Base-by-base conservation (phyloP, 2,329 filamentous ascomycete genomes). In the Exophiala mesophila region DNA sequence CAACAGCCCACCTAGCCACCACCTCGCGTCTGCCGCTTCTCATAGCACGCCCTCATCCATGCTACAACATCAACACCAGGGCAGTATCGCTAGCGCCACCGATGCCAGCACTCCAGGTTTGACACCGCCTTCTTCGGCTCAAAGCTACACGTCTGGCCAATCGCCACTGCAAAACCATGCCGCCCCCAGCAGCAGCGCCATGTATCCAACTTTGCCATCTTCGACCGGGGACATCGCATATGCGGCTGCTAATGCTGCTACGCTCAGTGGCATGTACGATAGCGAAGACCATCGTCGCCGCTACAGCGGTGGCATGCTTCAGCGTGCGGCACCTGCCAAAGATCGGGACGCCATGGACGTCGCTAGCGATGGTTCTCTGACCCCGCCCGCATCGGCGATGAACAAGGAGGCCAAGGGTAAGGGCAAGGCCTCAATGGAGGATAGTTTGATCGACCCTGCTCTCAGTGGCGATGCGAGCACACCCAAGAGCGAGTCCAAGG, bases 171-270 rank as follows among this genome's bases (percentile, higher is more conserved):
- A 71, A 41, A 45, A 44, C 18, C 52, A 56, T 32, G 41, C 50
- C 23, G 45, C 47, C 31, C 49, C 49, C 39, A 52, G 39, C 21
- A 60, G 60, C 47, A 66, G 62, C 37, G 69, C 68, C 59, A 78
- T 82, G 74, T 83, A 83, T 57, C 79, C 79, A 4, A 77, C 71
- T 36, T 67, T 83, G 19, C 79, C 79, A 10, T 73, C 77, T 8
- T 77, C 70, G 37, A 69, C 74, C 50, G 70, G 78, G 56, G 77
- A 77, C 39, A 65, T 69, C 39, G 66, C 72, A 3, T 64, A 68
- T 17, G 72, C 72, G 47, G 74, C 75, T n/a, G 77, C 77, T 9
- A 76, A 77, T 2, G 72, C 77, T 2, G 78, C 77, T 3, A 78
- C 76, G 23, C 71, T 82, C 33, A 74, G 76, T 21, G 73, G 73